Evolutionary conservation across 2,329 filamentous ascomycete species (phyloP).

Genomic region (Chrysoporthe cubensis): DNA sequence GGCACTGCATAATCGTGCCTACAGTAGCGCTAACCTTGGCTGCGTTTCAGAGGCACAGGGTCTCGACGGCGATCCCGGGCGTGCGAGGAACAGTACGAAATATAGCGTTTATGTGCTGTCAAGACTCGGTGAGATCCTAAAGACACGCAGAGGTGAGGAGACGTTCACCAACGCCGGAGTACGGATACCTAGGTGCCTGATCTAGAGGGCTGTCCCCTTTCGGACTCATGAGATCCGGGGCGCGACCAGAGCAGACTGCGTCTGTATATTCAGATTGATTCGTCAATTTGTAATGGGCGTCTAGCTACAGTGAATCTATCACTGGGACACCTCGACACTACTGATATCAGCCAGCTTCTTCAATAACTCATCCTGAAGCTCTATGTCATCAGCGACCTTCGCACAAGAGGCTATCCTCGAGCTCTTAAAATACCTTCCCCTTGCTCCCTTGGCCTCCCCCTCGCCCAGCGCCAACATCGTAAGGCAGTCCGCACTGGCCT

Average conservation of each 20-base stretch:
- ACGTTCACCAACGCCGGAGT: not conserved
- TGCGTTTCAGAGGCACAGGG: not conserved
- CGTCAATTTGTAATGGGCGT: too few species aligned
- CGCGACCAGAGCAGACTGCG: too few species aligned
- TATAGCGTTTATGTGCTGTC: too few species aligned
- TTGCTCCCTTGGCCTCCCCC: constrained; percentile 35
- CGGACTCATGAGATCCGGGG: too few species aligned
- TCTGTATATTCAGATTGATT: too few species aligned
- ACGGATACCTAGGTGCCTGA: not conserved
- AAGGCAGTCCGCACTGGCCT: constrained; percentile 52
- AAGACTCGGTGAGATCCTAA: not conserved
- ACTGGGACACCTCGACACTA: constrained; percentile 29
- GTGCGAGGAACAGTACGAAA: too few species aligned
- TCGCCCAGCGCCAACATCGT: constrained; percentile 50
- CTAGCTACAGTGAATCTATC: not conserved
- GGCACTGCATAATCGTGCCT: not conserved
- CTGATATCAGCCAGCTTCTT: constrained; percentile 39
- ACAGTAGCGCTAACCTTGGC: too few species aligned
- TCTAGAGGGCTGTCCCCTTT: too few species aligned
- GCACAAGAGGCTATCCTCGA: constrained; percentile 35
- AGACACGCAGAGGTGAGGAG: not conserved
- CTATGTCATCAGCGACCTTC: constrained; percentile 42
- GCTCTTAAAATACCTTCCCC: constrained; percentile 46
- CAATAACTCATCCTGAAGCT: constrained; percentile 49
- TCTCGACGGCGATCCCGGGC: not conserved